Evolutionary conservation across 2,329 filamentous ascomycete genomes (phyloP).

Genomic region (Botryosphaeria dothidea): DNA sequence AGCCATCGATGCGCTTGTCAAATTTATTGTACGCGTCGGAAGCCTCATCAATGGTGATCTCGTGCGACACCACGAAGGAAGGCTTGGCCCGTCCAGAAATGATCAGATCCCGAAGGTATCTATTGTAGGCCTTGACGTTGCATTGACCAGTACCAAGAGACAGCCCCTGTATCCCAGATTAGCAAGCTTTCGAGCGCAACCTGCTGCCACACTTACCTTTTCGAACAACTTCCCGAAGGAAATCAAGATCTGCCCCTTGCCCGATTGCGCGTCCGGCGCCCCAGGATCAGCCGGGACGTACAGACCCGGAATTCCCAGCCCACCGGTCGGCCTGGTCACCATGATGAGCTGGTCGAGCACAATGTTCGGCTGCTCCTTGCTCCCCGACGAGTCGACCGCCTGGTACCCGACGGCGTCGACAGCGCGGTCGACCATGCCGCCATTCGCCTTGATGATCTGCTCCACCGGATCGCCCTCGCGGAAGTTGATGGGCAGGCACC

Average conservation of each 20-base stretch:
- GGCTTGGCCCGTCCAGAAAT: conserved; percentile 65
- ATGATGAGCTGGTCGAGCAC: conserved; percentile 65
- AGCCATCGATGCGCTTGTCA: conserved; percentile 65
- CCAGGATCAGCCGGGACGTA: conserved; percentile 60
- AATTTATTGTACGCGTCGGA: conserved; percentile 65
- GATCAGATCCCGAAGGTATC: conserved; percentile 66
- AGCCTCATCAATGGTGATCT: conserved; percentile 63
- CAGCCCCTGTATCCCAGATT: conserved; percentile 48
- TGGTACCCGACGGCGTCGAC: conserved; percentile 69
- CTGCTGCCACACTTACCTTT: conserved; percentile 49
- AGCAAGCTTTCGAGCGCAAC: conserved; percentile 5
- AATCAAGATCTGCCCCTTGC: conserved; percentile 64
- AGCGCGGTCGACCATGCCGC: conserved; percentile 61
- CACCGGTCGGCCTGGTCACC: conserved; percentile 62
- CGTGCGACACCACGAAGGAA: conserved; percentile 66
- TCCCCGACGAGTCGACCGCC: conserved; percentile 57
- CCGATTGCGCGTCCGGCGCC: conserved; percentile 60
- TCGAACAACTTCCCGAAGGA: conserved; percentile 70
- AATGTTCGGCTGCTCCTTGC: conserved; percentile 62
- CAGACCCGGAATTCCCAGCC: conserved; percentile 61
- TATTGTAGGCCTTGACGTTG: conserved; percentile 69
- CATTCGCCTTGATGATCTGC: conserved; percentile 60
- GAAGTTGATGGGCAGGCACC: conserved; percentile 63
- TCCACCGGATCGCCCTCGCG: conserved; percentile 60
- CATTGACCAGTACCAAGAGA: conserved; percentile 64